Evolutionary conservation across 2,329 filamentous ascomycete species (phyloP).

Genomic region (Beauveria asiatica): DNA sequence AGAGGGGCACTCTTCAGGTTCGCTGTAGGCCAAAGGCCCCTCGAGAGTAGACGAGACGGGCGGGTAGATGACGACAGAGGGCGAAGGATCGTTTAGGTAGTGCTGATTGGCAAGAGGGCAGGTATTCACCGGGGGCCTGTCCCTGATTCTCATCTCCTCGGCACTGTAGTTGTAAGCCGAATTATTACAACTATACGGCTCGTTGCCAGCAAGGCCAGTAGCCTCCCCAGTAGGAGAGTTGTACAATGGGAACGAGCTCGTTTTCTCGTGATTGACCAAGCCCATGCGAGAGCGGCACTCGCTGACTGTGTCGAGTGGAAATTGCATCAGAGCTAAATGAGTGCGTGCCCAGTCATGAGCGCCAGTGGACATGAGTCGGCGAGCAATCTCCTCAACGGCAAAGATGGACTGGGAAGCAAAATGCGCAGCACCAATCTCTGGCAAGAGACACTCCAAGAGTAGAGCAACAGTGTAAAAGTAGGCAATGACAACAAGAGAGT

Average conservation of each 20-base stretch:
- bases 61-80: conserved; percentile 51
- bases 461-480: conserved; percentile 91
- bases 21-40: conserved; percentile 54
- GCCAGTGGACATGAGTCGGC: conserved; percentile 57
- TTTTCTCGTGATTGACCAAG: conserved; percentile 52
- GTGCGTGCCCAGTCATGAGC: conserved; percentile 49
- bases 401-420: conserved; percentile 71
- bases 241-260: conserved; percentile 54
- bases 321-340: conserved; percentile 60
- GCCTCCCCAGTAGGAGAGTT: conserved; percentile 41
- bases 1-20: conserved; percentile 46
- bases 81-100: conserved; percentile 56
- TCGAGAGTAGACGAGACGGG: conserved; percentile 56
- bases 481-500: conserved; percentile 72
- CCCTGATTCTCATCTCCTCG: conserved; percentile 49
- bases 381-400: conserved; percentile 80
- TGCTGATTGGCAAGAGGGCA: conserved; percentile 47
- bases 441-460: conserved; percentile 82
- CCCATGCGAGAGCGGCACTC: conserved; percentile 64
- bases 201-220: conserved; percentile 30
- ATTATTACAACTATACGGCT: conserved; percentile 46
- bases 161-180: conserved; percentile 56
- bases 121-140: conserved; percentile 47
- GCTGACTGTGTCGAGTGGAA: conserved; percentile 60
- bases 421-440: conserved; percentile 82